phyloP scores from a whole-genome alignment of 371 early-diverging fungal genomes.

The Zopfochytrium polystomum region DNA sequence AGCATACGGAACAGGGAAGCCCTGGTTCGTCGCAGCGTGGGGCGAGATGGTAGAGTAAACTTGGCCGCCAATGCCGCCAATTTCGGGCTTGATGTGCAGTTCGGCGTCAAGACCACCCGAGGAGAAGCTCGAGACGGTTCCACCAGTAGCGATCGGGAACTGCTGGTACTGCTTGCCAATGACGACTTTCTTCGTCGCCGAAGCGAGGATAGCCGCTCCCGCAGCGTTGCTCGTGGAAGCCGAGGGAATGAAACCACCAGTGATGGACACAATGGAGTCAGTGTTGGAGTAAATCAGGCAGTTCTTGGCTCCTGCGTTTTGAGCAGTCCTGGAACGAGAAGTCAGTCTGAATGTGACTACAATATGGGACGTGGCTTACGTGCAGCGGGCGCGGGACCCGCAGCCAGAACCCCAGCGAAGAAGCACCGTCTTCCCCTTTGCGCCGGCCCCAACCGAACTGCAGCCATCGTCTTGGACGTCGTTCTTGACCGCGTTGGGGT shows the following conservation, averaged over 20 bases:
- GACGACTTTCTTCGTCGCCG: not conserved
- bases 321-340: constrained; percentile 11
- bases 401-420: too few species aligned
- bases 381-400: too few species aligned
- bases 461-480: constrained; percentile 1
- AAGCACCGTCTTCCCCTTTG: too few species aligned
- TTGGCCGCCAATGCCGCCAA: constrained; percentile 28
- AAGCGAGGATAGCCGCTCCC: constrained; percentile 15
- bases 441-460: not conserved
- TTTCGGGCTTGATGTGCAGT: constrained; percentile 27
- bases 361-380: not conserved
- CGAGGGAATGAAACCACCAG: constrained; percentile 13
- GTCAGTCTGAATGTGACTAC: not conserved
- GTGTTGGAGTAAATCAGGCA: constrained; percentile 26
- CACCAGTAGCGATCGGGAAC: constrained; percentile 23
- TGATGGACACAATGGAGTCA: constrained; percentile 1
- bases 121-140: constrained; percentile 46
- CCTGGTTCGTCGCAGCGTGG: not conserved
- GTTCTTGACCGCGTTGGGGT: constrained; percentile 4
- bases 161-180: constrained; percentile 13
- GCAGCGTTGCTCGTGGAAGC: constrained; percentile 10
- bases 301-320: constrained; percentile 17
- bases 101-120: constrained; percentile 16
- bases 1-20: constrained; percentile 15
- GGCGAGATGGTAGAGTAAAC: constrained; percentile 18